Evolutionary conservation across 2,329 filamentous ascomycete species (phyloP), one percentile per base, ranked within the genome.

Genomic region (Spiromastix sp.): DNA sequence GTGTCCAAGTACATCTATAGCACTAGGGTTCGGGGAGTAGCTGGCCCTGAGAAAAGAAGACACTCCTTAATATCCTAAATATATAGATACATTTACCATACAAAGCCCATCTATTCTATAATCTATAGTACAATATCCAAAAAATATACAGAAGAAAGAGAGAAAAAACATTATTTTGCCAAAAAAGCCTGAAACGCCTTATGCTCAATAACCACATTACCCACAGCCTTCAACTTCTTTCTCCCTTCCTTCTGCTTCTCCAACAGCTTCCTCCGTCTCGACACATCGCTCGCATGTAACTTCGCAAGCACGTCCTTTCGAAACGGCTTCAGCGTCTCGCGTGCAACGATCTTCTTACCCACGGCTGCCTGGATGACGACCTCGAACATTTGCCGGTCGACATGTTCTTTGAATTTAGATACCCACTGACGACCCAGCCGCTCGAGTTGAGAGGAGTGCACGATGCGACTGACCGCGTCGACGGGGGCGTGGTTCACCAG

Each of bases 201-300:
- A 50, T 95, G 86, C 42, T 96, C 87, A 57, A 98, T 96, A n/a
- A 86, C 73, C 1, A 98, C 87, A 54, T 93, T 94, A 0, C 91
- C 84, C 32, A 72, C 65, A 8, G 68, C 67, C 40, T 85, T 76
- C 40, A 98, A 62, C 59, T 81, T 82, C 73, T 94, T 95, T 37
- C 86, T 72, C 0, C 91, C 91, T 46, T 87, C 87, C 64, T 98
- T 98, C 61, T 98, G 91, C 68, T 89, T 94, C 64, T 96, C 89
- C 8, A 98, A 62, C 45, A 98, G 60, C 61, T 98, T 98, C 51
- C 78, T 74, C 24, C 87, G 73, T 39, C 91, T 68, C 3, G 77
- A 77, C 11, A 93, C 74, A 62, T 98, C 91, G 42, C 81, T 83
- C 1, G 91, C 91, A 55, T 98, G 93, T 37, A 98, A 66, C 61